phyloP scores from a whole-genome alignment of 331 rosid species.

The Dryas integrifolia region DNA sequence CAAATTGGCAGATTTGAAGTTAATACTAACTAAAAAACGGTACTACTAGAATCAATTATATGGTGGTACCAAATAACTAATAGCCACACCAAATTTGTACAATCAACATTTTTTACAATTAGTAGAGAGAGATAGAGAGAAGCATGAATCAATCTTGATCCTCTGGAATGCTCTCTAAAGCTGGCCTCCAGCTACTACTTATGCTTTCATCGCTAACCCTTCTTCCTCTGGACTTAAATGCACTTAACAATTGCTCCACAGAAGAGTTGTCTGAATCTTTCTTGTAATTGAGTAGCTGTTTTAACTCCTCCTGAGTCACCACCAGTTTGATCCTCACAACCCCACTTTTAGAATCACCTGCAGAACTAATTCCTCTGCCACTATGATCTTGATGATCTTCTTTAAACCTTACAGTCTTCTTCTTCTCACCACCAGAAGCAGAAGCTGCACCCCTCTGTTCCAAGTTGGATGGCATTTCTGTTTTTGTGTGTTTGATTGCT shows the following conservation, averaged over 20 bases:
- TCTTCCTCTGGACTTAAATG: slow-evolving; percentile 49
- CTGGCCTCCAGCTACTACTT: slow-evolving; percentile 50
- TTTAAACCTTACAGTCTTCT: slow-evolving; percentile 60
- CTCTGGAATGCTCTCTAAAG: slow-evolving; percentile 65
- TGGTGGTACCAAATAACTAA: not conserved
- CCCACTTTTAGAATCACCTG: slow-evolving; percentile 34
- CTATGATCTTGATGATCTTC: slow-evolving; percentile 20
- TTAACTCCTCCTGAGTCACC: slow-evolving; percentile 70
- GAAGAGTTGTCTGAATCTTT: slow-evolving; percentile 29
- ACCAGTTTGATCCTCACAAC: slow-evolving; percentile 70
- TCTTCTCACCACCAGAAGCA: not conserved
- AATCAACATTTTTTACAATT: slow-evolving; percentile 6
- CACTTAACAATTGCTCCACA: slow-evolving; percentile 56
- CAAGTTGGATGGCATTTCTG: slow-evolving; percentile 4
- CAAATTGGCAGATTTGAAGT: not conserved
- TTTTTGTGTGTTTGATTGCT: slow-evolving; percentile 10
- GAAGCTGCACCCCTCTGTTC: not conserved
- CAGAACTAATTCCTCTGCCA: not conserved
- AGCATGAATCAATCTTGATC: slow-evolving; percentile 16
- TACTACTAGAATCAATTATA: not conserved
- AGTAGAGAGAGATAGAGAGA: not conserved
- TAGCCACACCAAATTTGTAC: not conserved
- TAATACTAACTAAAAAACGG: slow-evolving; percentile 1
- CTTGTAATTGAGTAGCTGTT: slow-evolving; percentile 45
- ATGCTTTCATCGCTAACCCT: slow-evolving; percentile 24